Evolutionary conservation across 106 monocot genomes (phyloP).

Genomic region (Dendrobium chrysotoxum): DNA sequence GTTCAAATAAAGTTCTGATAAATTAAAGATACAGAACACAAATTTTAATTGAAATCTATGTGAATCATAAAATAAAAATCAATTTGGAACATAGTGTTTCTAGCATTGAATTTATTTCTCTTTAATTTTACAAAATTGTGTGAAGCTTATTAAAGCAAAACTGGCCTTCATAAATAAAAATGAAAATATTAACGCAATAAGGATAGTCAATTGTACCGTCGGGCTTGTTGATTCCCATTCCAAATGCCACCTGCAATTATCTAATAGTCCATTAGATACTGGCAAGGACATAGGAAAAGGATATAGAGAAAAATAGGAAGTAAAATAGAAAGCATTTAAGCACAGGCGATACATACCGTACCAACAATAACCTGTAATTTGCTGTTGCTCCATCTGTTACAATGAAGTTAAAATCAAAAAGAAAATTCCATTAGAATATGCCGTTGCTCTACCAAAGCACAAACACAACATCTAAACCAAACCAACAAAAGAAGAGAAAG

Average conservation of each 20-base stretch:
- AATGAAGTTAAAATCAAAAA: conserved; percentile 8
- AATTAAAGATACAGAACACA: background rate
- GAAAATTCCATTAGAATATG: background rate
- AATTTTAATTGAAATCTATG: background rate
- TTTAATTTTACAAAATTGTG: background rate
- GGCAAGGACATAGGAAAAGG: background rate
- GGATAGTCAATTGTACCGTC: conserved; percentile 48
- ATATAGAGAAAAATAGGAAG: background rate
- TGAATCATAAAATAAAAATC: background rate
- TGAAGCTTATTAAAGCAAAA: background rate
- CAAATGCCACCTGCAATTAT: conserved; percentile 85
- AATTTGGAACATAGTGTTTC: background rate
- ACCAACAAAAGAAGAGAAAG: background rate
- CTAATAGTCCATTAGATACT: conserved; percentile 9
- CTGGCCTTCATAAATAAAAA: background rate
- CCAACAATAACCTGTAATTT: conserved; percentile 97
- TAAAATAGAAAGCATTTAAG: background rate
- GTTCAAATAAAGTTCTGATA: background rate
- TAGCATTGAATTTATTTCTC: background rate
- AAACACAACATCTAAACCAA: background rate
- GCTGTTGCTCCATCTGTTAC: conserved; percentile 86
- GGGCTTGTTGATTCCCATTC: conserved; percentile 99
- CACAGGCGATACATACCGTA: conserved; percentile 52
- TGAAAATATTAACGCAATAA: background rate
- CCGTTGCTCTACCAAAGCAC: background rate